Base-by-base conservation (phyloP, 305 asterid species). In the Ilex paraguariensis region DNA sequence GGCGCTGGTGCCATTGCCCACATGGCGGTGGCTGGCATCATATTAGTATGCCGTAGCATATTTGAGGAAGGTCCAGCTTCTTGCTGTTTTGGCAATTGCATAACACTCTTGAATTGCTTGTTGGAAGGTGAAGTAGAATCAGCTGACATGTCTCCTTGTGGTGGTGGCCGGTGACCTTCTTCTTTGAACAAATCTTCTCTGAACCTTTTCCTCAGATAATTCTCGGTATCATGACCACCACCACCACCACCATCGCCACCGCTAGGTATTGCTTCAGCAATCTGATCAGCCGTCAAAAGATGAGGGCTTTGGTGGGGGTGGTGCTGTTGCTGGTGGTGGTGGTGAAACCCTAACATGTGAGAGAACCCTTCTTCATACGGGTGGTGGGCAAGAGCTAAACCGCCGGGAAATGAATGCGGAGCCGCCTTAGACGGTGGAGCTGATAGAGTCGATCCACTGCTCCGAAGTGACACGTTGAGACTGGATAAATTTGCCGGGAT, bases 151-250 rank as follows among this genome's bases (percentile, higher is more conserved):
- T 4, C 9, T 8, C 42, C 42, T 36, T 46, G 28, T 21, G 28
- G 28, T 21, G 28, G 28, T 21, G 28, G 28, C 28, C 10, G 52
- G 10, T 46, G 13, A 46, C 5, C 15, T 60, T 77, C 92, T 11
- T 88, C 96, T 59, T 85, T 85, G 56, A 85, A 85, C 40, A 81
- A 72, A 64, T 87, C 93, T 56, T 85, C 95, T 60, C 96, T 78
- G 42, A 74, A 86, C 67, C 95, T 81, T 67, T 89, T 89, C 49
- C 83, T 65, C 39, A 82, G 57, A 61, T 81, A 82, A 79, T 84
- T 82, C 63, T 73, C 95, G 2, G 1, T 21, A 21, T 21, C 28
- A 82, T 64, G 7, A 69, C 66, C 46, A 79, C 85, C 66, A 3
- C 79, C n/a, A n/a, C n/a, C 70, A 16, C 78, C 84, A 7, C 75